Conservation (phyloP, 2,329 filamentous ascomycete species). For the Microdochium nivale region DNA sequence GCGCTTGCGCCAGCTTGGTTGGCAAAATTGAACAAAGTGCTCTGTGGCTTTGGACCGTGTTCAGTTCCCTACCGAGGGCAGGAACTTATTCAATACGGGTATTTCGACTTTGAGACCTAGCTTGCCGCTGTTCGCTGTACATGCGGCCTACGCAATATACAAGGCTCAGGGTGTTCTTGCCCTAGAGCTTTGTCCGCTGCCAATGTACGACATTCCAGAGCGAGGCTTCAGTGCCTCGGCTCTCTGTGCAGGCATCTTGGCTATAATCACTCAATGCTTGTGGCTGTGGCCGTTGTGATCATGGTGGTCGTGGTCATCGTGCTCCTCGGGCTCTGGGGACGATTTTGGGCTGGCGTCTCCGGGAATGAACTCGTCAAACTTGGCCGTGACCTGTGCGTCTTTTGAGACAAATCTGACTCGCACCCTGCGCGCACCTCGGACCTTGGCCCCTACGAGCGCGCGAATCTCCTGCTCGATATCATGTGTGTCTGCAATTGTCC, state of each 20-base stretch:
- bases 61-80: too few species aligned
- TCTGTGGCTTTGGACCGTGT: too few species aligned
- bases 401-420: conserved; percentile 75
- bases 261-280: conserved; percentile 8
- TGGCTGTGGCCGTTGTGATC: conserved; percentile 24
- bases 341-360: conserved; percentile 48
- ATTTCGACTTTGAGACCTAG: too few species aligned
- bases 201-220: too few species aligned
- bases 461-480: conserved; percentile 68
- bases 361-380: conserved; percentile 71
- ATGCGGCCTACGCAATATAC: too few species aligned
- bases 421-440: conserved; percentile 76
- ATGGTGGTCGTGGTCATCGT: conserved; percentile 36
- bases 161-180: too few species aligned
- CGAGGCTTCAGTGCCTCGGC: too few species aligned
- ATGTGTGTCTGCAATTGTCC: conserved; percentile 64
- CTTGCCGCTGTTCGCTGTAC: too few species aligned
- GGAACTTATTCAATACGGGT: too few species aligned
- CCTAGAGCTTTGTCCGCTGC: too few species aligned
- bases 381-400: conserved; percentile 46
- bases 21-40: too few species aligned
- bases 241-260: not conserved
- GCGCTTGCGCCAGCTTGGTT: too few species aligned
- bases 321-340: conserved; percentile 53
- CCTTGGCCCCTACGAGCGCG: conserved; percentile 62